These are phyloP conservation scores for Besnoitia besnoiti DNA, from an alignment of 169 alveolate species.

Conservation along the genomic window DNA sequence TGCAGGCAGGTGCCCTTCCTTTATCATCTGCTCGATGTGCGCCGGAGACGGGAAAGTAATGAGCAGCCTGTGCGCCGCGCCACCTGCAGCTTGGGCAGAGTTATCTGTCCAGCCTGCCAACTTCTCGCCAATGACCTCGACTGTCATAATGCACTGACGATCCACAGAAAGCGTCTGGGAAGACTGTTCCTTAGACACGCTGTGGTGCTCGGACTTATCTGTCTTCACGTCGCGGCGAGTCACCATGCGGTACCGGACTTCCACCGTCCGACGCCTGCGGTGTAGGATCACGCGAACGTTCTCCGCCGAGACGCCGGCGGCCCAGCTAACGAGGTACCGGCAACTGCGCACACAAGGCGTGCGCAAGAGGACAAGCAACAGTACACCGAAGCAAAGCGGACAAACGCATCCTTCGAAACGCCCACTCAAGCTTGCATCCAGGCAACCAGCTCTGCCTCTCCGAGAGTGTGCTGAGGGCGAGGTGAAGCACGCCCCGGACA, in stretches of 20 bases:
- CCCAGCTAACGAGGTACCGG: background rate
- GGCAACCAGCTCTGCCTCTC: no score
- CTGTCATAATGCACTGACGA: background rate
- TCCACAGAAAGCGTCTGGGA: background rate
- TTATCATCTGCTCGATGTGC: background rate
- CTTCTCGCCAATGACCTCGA: background rate
- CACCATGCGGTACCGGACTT: background rate
- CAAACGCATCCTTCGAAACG: no score
- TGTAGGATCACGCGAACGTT: background rate
- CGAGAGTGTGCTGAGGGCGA: no score
- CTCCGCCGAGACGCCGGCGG: background rate
- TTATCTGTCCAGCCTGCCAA: constrained; percentile 16
- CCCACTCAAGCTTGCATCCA: no score
- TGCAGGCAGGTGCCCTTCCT: background rate
- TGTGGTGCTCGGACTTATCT: background rate
- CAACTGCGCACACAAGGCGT: background rate
- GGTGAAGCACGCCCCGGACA: no score
- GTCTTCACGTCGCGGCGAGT: constrained; percentile 24
- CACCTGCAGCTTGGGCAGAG: background rate
- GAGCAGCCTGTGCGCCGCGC: background rate
- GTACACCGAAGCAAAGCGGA: no score
- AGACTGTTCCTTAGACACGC: constrained; percentile 8
- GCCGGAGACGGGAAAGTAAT: background rate
- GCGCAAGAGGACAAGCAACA: background rate
- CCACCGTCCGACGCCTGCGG: background rate